Evolutionary conservation across 345 rosid genomes (phyloP).

Genomic region (Eucalyptus cloeziana): DNA sequence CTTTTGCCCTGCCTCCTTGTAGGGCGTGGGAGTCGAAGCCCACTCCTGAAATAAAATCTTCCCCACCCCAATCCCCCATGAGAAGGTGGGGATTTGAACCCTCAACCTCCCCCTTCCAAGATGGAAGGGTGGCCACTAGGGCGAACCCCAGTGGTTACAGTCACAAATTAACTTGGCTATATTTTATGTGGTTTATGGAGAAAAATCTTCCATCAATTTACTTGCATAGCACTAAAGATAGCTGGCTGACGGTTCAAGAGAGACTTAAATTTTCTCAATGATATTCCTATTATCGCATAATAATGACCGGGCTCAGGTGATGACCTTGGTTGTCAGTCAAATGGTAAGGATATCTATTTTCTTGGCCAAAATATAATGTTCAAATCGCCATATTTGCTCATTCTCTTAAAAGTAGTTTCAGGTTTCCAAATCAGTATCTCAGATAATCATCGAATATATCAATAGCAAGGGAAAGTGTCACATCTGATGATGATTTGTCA

Average conservation of each 20-base stretch:
- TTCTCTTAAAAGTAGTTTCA: not conserved
- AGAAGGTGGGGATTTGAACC: too few relatives aligned
- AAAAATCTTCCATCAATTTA: not conserved
- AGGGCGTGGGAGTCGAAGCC: too few relatives aligned
- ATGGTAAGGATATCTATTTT: not conserved
- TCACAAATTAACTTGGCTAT: not conserved
- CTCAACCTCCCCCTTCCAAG: too few relatives aligned
- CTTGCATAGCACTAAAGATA: not conserved
- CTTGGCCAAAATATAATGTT: not conserved
- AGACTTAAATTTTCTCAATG: not conserved
- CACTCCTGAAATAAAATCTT: too few relatives aligned
- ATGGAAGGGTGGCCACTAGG: too few relatives aligned
- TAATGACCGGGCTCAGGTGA: not conserved
- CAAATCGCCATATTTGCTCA: not conserved
- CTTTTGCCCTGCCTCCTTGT: too few relatives aligned
- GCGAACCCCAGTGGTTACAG: not conserved
- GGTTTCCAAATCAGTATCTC: not conserved
- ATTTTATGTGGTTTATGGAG: not conserved
- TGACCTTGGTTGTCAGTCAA: not conserved
- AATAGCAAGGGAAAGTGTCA: not conserved
- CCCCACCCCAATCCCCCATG: too few relatives aligned
- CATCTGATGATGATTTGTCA: not conserved
- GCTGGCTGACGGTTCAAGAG: not conserved
- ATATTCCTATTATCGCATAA: not conserved
- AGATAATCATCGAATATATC: fast-evolving